Evolutionary conservation across 208 protist genomes (phyloP), one percentile per base, ranked within the genome.

Genomic region (Crithidia brevicula): DNA sequence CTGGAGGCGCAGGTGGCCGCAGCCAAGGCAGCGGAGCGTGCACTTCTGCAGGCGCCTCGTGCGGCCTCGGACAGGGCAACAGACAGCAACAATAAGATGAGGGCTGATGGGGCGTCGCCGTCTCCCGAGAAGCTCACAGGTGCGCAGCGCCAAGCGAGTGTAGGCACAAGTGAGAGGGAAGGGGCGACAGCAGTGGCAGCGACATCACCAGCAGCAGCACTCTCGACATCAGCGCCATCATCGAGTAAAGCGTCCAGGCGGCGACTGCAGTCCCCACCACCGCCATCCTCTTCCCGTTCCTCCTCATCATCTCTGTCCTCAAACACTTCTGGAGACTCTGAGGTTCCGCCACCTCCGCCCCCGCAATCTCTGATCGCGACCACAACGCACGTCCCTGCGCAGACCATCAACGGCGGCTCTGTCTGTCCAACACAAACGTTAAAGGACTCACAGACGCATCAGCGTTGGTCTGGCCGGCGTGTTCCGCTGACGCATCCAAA

Each of bases 1-100:
- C 50, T 73, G 38, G 40, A 73, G 58, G 47, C 58, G 49, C 58
- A 60, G 67, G 47, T 61, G 67, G 57, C 67, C 5, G 58, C 50
- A 11, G 67, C 53, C 40, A 65, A 66, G 67, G 58, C 36, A 25
- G 50, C 33, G n/a, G 58, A 73, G 58, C 20, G 20, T 47, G 51
- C 58, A 2, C 58, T 59, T 28, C 50, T 73, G 23, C 23, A 34
- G 58, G 42, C 67, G 7, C 36, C 18, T 7, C 47, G 0, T n/a
- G 9, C 22, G 2, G 1, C 13, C n/a, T 5, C 43, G 40, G 28
- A 52, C 4, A 6, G 11, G 4, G n/a, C 13, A 0, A 23, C 31
- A 9, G 42, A 22, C 18, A 47, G 5, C 16, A 47, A 47, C 42
- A n/a, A 7, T 4, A 47, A n/a, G n/a, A n/a, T n/a, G n/a, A n/a